These are phyloP conservation scores for Clarireedia homoeocarpa DNA, from an alignment of 2,329 filamentous ascomycete species.

Conservation along the genomic window DNA sequence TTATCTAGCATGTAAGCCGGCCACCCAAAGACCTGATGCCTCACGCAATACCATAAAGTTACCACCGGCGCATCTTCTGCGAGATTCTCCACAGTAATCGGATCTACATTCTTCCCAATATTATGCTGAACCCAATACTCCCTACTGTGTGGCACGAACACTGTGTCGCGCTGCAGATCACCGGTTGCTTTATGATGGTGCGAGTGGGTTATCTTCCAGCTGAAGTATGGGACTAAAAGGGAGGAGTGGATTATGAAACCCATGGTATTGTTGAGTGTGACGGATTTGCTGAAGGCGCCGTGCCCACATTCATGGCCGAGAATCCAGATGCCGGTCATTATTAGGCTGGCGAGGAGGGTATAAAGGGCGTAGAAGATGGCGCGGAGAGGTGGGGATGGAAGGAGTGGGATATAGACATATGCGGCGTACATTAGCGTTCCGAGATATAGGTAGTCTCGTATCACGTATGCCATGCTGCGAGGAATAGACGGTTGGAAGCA, in stretches of 20 bases:
- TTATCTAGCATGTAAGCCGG: constrained; percentile 55
- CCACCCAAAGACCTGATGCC: constrained; percentile 57
- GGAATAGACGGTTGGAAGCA: constrained; percentile 50
- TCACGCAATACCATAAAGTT: constrained; percentile 43
- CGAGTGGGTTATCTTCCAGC: constrained; percentile 63
- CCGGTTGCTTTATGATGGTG: constrained; percentile 61
- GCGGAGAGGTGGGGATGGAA: constrained; percentile 39
- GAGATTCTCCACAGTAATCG: constrained; percentile 35
- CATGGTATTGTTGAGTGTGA: constrained; percentile 49
- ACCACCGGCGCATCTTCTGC: constrained; percentile 47
- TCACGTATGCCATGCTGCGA: constrained; percentile 47
- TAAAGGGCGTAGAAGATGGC: constrained; percentile 48
- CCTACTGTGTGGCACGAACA: constrained; percentile 46
- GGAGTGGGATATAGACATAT: constrained; percentile 42
- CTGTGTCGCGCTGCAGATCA: constrained; percentile 60
- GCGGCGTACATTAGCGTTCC: constrained; percentile 42
- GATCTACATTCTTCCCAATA: not conserved
- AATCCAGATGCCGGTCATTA: constrained; percentile 64
- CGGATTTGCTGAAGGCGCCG: constrained; percentile 54
- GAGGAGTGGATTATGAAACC: constrained; percentile 60
- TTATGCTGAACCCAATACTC: constrained; percentile 13
- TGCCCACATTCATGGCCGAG: constrained; percentile 66
- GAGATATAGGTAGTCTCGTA: constrained; percentile 46
- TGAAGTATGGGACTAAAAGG: constrained; percentile 61
- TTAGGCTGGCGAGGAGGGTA: constrained; percentile 55